Conservation (phyloP, 208 protist species). For the Hexamita inflata region DNA sequence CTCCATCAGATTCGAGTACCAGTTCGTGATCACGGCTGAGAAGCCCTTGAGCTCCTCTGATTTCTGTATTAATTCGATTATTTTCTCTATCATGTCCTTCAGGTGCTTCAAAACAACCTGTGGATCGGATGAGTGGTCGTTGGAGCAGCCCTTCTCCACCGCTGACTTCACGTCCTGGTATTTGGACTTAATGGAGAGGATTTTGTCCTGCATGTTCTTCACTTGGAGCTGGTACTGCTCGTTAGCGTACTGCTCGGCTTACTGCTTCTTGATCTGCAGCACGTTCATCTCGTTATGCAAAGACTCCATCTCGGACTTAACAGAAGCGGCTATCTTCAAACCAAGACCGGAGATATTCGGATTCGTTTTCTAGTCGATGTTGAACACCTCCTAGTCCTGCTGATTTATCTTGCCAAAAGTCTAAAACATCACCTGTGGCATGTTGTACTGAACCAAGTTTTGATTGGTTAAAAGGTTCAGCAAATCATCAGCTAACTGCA, state of each 20-base stretch:
- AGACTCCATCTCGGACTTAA: background rate
- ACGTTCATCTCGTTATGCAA: background rate
- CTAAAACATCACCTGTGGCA: background rate
- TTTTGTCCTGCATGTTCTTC: background rate
- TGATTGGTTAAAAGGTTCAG: background rate
- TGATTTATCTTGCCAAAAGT: background rate
- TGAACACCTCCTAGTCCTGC: background rate
- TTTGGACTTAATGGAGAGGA: background rate
- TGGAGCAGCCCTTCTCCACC: background rate
- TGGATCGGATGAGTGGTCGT: background rate
- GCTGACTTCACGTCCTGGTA: background rate
- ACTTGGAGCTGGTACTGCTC: background rate
- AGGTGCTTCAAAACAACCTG: background rate
- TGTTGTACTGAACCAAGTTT: background rate
- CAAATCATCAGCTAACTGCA: constrained; percentile 10
- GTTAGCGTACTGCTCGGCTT: background rate
- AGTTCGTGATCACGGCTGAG: too few species aligned
- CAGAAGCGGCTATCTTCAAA: background rate
- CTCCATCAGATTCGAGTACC: too few species aligned
- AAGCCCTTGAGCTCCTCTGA: background rate
- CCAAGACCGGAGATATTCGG: background rate
- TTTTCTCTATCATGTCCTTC: background rate
- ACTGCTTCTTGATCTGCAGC: background rate
- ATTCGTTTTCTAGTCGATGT: background rate
- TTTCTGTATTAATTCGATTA: constrained; percentile 2